Conservation (phyloP, 177 flowering plant species). For the Vitis hybrid region DNA sequence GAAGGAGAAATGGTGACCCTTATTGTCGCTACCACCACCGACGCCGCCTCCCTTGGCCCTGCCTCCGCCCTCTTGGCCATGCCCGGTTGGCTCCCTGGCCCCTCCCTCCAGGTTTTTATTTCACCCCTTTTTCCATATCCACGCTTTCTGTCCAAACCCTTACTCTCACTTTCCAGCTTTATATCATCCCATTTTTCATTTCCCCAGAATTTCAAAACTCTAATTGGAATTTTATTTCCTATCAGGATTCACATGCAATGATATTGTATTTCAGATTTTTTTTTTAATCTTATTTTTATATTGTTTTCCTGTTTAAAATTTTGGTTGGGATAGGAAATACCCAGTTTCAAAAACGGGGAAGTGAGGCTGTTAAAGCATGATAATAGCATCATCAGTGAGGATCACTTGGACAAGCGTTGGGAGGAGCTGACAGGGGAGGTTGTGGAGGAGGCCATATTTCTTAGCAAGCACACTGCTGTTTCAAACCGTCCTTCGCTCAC, state of each 20-base stretch:
- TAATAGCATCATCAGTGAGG: conserved; percentile 36
- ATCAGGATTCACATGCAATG: background rate
- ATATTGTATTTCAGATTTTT: background rate
- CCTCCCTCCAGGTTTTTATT: conserved; percentile 45
- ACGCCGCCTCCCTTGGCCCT: conserved; percentile 85
- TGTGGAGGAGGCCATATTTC: conserved; percentile 45
- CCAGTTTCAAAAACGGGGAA: conserved; percentile 28
- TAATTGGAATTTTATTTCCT: background rate
- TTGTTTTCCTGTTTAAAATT: too few relatives aligned
- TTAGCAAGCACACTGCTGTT: conserved; percentile 50
- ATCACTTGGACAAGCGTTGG: conserved; percentile 46
- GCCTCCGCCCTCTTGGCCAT: conserved; percentile 71
- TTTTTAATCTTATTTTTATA: background rate
- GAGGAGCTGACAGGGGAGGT: conserved; percentile 40
- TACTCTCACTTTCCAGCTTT: too few relatives aligned
- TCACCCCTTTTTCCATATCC: background rate
- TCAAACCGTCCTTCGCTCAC: conserved; percentile 54
- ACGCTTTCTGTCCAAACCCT: background rate
- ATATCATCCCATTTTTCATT: background rate
- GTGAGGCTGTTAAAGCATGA: conserved; percentile 38
- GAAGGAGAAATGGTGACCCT: conserved; percentile 57
- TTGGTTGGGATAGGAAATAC: conserved; percentile 25
- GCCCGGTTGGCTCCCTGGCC: conserved; percentile 87
- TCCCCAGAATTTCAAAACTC: background rate
- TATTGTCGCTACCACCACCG: conserved; percentile 73